Base-by-base conservation (phyloP, 1,284 basidiomycete genomes). In the Heterobasidion annosum region DNA sequence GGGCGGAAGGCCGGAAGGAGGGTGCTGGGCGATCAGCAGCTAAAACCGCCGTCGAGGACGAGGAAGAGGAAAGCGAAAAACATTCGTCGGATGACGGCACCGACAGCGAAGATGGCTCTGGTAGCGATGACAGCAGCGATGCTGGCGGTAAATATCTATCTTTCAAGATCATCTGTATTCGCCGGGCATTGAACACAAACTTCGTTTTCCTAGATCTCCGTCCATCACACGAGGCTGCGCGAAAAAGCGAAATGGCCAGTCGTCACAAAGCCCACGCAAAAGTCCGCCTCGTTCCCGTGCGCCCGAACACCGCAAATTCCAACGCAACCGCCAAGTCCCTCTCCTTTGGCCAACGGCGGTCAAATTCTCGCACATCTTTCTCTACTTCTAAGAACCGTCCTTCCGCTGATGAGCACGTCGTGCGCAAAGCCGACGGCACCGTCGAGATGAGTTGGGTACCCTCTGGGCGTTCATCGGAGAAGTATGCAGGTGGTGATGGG, bases 31-130 rank as follows among this genome's bases (percentile, higher is more conserved):
- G 32, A 25, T n/a, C 32, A 62, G 46, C 19, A 13, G 56, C 56
- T 16, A 89, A 79, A 72, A 93, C 93, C 0, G 91, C 90, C 4
- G 93, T 93, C 25, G 91, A 94, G 65, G 83, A 91, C 44, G 93
- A 96, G 63, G 90, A 92, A 55, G 91, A 93, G 25, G 88, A 94
- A 67, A 92, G 88, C 63, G 91, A 93, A 56, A 82, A 79, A 63
- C 64, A 72, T n/a, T 91, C 91, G 3, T 88, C 85, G 10, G 49
- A 42, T 4, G 84, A 88, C 61, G 83, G 79, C 57, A 72, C 70
- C 35, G 70, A 71, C 43, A 63, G 58, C 35, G 63, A 63, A 7
- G 54, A 61, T 53, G 57, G 56, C 18, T 49, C 47, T 34, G 51
- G 55, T 51, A 54, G 50, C 37, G 56, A 55, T 51, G 54, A 65